Evolutionary conservation across 2,329 filamentous ascomycete species (phyloP).

Genomic region (Aphanocladium album): DNA sequence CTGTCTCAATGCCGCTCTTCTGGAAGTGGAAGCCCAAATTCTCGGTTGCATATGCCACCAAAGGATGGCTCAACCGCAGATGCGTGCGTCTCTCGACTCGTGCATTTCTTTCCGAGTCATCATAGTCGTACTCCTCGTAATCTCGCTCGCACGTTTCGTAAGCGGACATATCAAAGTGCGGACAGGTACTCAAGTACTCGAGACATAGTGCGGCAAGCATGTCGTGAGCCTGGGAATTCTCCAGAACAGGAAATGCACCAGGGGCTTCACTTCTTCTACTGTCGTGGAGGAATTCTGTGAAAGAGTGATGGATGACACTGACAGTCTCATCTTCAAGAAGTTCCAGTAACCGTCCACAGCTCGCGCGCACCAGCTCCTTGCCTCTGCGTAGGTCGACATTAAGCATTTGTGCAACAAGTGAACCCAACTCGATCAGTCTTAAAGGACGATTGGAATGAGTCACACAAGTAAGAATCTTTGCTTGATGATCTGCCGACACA

Average conservation of each 20-base stretch:
- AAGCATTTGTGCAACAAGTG: constrained; percentile 16
- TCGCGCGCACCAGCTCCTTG: constrained; percentile 31
- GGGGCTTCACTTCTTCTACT: constrained; percentile 11
- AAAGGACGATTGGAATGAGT: constrained; percentile 36
- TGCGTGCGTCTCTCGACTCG: neutral
- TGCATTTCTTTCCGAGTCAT: neutral
- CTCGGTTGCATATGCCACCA: neutral
- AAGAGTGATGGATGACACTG: constrained; percentile 42
- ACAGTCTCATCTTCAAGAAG: constrained; percentile 40
- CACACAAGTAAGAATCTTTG: constrained; percentile 31
- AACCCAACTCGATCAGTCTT: constrained; percentile 34
- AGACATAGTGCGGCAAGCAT: neutral
- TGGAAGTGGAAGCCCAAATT: neutral
- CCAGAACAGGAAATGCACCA: constrained; percentile 13
- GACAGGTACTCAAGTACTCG: constrained; percentile 1
- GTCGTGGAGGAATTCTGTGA: constrained; percentile 41
- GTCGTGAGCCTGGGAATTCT: neutral
- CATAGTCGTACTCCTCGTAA: neutral
- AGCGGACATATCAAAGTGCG: neutral
- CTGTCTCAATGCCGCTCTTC: neutral
- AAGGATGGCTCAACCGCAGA: neutral
- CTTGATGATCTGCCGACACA: constrained; percentile 27
- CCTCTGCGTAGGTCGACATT: constrained; percentile 13
- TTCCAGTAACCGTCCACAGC: constrained; percentile 38
- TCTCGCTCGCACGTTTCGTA: neutral